Evolutionary conservation across 2,329 filamentous ascomycete genomes (phyloP).

Genomic region (Pseudogymnoascus sp.): DNA sequence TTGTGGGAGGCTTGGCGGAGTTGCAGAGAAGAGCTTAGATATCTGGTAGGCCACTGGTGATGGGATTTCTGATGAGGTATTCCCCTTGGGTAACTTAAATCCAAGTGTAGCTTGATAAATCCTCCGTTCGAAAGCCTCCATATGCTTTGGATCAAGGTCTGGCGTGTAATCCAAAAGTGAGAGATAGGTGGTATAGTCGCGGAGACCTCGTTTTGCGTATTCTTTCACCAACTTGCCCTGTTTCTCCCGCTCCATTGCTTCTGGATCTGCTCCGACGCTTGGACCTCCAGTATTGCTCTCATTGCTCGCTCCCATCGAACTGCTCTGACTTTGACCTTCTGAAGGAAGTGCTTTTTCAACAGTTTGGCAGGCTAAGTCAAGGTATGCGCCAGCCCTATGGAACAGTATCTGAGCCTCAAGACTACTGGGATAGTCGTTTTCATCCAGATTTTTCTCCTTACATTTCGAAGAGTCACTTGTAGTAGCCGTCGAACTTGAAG

Average conservation of each 20-base stretch:
- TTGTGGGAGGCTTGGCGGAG: conserved; percentile 58
- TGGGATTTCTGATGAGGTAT: conserved; percentile 35
- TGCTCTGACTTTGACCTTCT: conserved; percentile 10
- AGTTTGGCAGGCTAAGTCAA: conserved; percentile 61
- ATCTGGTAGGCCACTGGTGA: conserved; percentile 43
- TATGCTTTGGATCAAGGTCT: conserved; percentile 27
- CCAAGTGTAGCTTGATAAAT: conserved; percentile 49
- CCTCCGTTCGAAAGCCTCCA: conserved; percentile 44
- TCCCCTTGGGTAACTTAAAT: conserved; percentile 34
- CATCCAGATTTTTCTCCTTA: conserved; percentile 43
- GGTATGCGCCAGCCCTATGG: conserved; percentile 64
- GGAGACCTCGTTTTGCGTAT: conserved; percentile 66
- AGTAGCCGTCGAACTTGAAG: conserved; percentile 30
- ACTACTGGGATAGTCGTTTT: conserved; percentile 64
- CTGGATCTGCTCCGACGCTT: conserved; percentile 12
- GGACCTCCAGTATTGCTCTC: conserved; percentile 19
- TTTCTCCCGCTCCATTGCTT: conserved; percentile 39
- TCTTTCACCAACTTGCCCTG: conserved; percentile 62
- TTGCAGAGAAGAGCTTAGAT: conserved; percentile 62
- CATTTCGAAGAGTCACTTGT: conserved; percentile 28
- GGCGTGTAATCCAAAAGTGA: conserved; percentile 73
- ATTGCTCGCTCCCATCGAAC: conserved; percentile 13
- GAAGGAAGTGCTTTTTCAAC: conserved; percentile 47
- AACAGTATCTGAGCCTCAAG: conserved; percentile 69
- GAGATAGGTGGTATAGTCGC: conserved; percentile 67